phyloP scores from a whole-genome alignment of 371 early-diverging fungal genomes.

The Nematocida sp. region DNA sequence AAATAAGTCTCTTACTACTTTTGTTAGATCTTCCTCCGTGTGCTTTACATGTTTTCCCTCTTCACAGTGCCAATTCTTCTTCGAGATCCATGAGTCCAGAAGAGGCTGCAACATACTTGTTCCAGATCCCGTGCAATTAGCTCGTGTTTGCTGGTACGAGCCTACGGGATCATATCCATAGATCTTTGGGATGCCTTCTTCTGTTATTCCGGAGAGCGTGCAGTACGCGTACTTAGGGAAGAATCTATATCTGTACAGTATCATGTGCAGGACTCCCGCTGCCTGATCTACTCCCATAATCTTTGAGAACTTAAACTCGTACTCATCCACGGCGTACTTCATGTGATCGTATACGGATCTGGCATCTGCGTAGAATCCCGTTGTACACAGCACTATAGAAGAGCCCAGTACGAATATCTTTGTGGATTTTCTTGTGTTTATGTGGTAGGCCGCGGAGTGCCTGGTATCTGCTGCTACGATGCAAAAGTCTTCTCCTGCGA shows the following conservation, averaged over 20 bases:
- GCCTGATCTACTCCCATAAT: constrained; percentile 84
- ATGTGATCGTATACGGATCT: constrained; percentile 76
- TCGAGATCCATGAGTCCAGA: constrained; percentile 82
- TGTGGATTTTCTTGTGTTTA: constrained; percentile 84
- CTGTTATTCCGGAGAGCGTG: constrained; percentile 82
- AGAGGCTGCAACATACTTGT: constrained; percentile 88
- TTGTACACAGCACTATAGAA: constrained; percentile 75
- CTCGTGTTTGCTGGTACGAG: constrained; percentile 75
- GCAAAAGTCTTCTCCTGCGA: constrained; percentile 86
- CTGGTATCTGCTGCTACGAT: constrained; percentile 92
- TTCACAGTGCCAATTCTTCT: constrained; percentile 64
- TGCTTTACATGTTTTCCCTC: constrained; percentile 19
- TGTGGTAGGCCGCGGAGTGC: constrained; percentile 84
- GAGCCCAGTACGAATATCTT: constrained; percentile 76
- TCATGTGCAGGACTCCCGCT: constrained; percentile 82
- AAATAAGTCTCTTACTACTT: constrained; percentile 87
- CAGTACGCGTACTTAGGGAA: constrained; percentile 93
- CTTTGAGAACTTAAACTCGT: constrained; percentile 72
- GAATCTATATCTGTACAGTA: constrained; percentile 81
- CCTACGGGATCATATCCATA: constrained; percentile 93
- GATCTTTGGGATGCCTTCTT: constrained; percentile 73
- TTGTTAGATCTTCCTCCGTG: constrained; percentile 70
- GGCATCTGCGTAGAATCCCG: constrained; percentile 89
- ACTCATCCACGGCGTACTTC: constrained; percentile 70
- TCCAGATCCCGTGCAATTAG: constrained; percentile 81